Base-by-base conservation (phyloP, 1,284 basidiomycete species). In the Volvariella surrecta region DNA sequence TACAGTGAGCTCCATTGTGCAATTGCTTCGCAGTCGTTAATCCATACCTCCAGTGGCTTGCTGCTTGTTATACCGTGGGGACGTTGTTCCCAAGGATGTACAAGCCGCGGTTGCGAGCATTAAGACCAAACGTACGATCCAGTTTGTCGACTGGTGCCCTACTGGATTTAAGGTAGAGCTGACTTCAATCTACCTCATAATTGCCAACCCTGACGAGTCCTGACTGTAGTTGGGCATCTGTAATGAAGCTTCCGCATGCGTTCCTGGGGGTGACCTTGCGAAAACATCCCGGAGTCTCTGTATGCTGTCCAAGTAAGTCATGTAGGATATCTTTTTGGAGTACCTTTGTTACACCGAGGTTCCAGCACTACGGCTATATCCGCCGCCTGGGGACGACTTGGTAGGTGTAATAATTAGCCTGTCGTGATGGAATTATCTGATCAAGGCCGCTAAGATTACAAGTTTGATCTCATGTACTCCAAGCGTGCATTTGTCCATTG, bases 71-170 rank as follows among this genome's bases (percentile, higher is more conserved):
- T 94, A 89, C 74, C 90, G 94, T 60, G 94, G 95, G 56, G 94
- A 99, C 62, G 93, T 98, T 53, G 94, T 95, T 40, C 92, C 94
- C 58, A 97, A 97, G 76, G 95, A 98, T 63, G 89, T 87, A 59
- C 90, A 94, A 57, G 82, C 89, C 48, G 94, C 95, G 47, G 89
- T 98, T 53, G 83, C 89, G 45, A 86, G 79, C 57, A 91, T 98
- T 73, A 97, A 95, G 79, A 97, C 93, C 49, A 95, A 93, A 77
- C 82, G 86, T 55, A 94, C 92, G 22, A 97, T 99, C 59, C 93
- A 96, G 63, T 93, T 93, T 57, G 90, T 93, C 51, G 95, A 99
- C 66, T 99, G 95, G 95, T 98, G 95, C 71, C 92, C 93, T 40
- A 97, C 94, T 51, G 80, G 94, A 62, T 81, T 97, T 87, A 95